These are phyloP conservation scores for Rehmannia glutinosa DNA, from an alignment of 257 asterid genomes.

Conservation along the genomic window DNA sequence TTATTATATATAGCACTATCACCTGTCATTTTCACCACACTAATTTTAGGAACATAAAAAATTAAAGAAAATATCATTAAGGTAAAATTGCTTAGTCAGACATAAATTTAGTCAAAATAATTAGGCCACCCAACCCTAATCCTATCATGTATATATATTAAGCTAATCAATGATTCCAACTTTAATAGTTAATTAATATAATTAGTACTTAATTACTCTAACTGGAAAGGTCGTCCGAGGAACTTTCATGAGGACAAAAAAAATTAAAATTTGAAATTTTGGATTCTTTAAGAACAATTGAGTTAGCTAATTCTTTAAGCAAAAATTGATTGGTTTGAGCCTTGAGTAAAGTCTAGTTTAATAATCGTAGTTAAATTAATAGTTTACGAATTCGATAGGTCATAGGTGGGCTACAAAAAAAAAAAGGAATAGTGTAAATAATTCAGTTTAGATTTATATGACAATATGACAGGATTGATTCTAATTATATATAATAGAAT, in stretches of 20 bases:
- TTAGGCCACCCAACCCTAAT: constrained; percentile 39
- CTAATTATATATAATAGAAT: too few species aligned
- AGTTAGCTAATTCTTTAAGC: background rate
- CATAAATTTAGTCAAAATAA: constrained; percentile 34
- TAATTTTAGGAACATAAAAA: background rate
- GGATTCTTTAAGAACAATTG: background rate
- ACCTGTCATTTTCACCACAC: background rate
- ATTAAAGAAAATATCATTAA: background rate
- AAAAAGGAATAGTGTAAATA: too few species aligned
- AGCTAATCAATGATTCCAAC: constrained; percentile 10
- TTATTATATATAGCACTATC: too few species aligned
- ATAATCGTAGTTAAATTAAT: too few species aligned
- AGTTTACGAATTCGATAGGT: too few species aligned
- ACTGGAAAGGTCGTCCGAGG: background rate
- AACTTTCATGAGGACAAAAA: too few species aligned
- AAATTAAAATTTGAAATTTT: background rate
- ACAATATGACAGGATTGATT: too few species aligned
- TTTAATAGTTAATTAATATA: background rate
- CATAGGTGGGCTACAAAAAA: too few species aligned
- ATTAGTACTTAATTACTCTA: background rate
- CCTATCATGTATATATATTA: background rate
- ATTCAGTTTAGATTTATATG: too few species aligned
- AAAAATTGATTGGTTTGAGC: too few species aligned
- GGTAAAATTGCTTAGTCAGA: too few species aligned
- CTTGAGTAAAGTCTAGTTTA: too few species aligned